Conservation (phyloP, 169 alveolate species). For the Cryptosporidium meleagridis region DNA sequence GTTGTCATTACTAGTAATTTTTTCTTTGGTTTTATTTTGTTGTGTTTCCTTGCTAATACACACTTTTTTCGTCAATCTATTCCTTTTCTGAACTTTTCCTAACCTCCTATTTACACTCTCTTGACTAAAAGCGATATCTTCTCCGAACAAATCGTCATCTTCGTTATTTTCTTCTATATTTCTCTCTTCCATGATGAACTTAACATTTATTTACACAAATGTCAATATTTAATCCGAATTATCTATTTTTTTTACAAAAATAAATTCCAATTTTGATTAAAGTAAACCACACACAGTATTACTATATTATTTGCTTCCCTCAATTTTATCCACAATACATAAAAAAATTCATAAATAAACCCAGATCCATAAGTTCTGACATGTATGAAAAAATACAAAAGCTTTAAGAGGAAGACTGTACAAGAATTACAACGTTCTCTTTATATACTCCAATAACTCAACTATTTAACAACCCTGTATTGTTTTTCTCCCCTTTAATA, state of each 20-base stretch:
- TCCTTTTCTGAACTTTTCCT: not conserved
- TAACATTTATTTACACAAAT: not conserved
- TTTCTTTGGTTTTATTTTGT: not conserved
- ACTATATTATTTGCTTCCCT: not conserved
- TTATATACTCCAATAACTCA: not conserved
- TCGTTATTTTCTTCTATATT: not conserved
- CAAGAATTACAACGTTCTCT: not conserved
- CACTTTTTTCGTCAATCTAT: not conserved
- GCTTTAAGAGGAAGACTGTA: not conserved
- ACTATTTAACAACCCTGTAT: not conserved
- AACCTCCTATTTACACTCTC: constrained; percentile 39
- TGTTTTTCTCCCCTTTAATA: not conserved
- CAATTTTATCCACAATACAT: not conserved
- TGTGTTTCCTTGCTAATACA: not conserved
- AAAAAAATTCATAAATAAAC: too few relatives aligned
- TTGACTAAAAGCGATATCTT: constrained; percentile 34
- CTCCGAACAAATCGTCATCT: constrained; percentile 35
- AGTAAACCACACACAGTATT: not conserved
- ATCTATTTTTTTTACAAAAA: not conserved
- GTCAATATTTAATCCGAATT: not conserved
- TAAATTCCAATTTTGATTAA: not conserved
- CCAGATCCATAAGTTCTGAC: not conserved
- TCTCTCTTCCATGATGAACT: not conserved
- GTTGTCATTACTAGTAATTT: not conserved
- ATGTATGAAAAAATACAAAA: not conserved